phyloP scores from a whole-genome alignment of 768 basidiomycete genomes.

The Termitomyces sp. region DNA sequence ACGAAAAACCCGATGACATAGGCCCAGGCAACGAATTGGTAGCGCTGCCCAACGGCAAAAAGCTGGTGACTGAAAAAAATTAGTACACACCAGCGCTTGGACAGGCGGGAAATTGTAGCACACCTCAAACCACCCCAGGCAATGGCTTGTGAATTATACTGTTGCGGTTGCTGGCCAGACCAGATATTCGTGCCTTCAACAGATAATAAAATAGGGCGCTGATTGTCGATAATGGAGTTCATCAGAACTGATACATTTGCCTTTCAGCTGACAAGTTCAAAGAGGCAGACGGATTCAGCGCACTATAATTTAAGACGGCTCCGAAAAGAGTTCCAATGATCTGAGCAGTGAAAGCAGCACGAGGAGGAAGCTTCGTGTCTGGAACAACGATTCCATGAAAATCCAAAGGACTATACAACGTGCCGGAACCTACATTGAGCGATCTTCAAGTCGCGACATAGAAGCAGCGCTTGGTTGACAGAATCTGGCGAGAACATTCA shows the following conservation, averaged over 20 bases:
- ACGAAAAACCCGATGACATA: slow-evolving; percentile 44
- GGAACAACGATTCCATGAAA: neutral
- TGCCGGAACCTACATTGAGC: slow-evolving; percentile 28
- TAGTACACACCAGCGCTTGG: neutral
- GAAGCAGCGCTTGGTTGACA: slow-evolving; percentile 37
- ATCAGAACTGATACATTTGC: slow-evolving; percentile 37
- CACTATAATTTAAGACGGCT: slow-evolving; percentile 40
- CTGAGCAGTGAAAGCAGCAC: slow-evolving; percentile 3
- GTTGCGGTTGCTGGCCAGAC: slow-evolving; percentile 43
- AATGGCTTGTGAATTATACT: slow-evolving; percentile 47
- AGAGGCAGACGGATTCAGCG: neutral
- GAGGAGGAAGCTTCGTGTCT: neutral
- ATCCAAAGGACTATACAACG: neutral
- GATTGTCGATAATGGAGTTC: slow-evolving; percentile 51
- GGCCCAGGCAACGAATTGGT: slow-evolving; percentile 45
- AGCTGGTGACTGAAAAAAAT: slow-evolving; percentile 28
- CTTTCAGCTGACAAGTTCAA: neutral
- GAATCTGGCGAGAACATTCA: slow-evolving; percentile 24
- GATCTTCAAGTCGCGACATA: slow-evolving; percentile 45
- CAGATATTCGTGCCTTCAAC: slow-evolving; percentile 54
- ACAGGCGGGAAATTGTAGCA: neutral
- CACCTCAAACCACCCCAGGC: slow-evolving; percentile 46
- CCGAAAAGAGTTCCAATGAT: slow-evolving; percentile 45
- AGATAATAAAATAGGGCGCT: slow-evolving; percentile 45
- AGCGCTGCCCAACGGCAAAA: slow-evolving; percentile 37